These are phyloP conservation scores for Vaccinium darrowii DNA, from an alignment of 148 eudicot genomes.

Conservation along the genomic window DNA sequence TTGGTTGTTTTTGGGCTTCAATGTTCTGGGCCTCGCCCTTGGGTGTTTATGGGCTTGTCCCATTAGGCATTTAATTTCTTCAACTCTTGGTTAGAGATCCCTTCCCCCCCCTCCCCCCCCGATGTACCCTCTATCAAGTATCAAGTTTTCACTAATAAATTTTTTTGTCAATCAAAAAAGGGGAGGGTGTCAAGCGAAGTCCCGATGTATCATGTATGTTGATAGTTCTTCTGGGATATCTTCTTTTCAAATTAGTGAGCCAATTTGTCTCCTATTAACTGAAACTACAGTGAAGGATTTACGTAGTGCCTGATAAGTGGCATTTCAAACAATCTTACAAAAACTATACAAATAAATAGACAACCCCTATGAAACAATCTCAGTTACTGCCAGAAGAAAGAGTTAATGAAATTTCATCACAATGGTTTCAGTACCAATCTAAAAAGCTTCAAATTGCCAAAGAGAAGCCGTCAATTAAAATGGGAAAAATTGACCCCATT, in stretches of 20 bases:
- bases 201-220: too few species aligned
- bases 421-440: not conserved
- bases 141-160: too few species aligned
- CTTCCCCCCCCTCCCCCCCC: too few species aligned
- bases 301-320: not conserved
- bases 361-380: not conserved
- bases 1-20: too few species aligned
- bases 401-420: not conserved
- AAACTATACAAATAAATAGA: not conserved
- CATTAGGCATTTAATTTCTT: too few species aligned
- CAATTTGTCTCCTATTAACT: not conserved
- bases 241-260: not conserved
- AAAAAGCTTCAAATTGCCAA: not conserved
- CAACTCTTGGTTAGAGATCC: too few species aligned
- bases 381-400: too few species aligned
- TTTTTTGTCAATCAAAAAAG: too few species aligned
- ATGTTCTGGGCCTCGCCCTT: too few species aligned
- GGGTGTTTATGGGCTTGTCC: too few species aligned
- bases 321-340: not conserved
- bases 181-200: too few species aligned
- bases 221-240: not conserved
- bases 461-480: not conserved
- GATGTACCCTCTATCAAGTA: too few species aligned
- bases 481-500: not conserved
- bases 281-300: not conserved